phyloP scores from a whole-genome alignment of 768 basidiomycete species.

The Mycena galopus region DNA sequence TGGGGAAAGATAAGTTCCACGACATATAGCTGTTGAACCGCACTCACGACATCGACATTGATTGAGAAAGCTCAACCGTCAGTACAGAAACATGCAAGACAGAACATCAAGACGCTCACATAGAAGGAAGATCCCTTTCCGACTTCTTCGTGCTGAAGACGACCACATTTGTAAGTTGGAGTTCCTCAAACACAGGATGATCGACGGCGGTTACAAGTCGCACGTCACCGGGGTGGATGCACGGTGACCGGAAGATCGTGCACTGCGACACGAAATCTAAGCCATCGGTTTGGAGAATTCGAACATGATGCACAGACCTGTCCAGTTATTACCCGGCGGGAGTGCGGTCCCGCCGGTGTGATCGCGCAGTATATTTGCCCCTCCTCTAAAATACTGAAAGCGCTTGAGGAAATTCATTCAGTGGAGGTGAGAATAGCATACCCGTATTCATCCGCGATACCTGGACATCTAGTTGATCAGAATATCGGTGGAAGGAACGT shows the following conservation, averaged over 20 bases:
- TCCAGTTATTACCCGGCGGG: slow-evolving; percentile 29
- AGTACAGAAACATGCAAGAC: neutral
- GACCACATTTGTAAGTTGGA: slow-evolving; percentile 30
- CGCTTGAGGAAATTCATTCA: neutral
- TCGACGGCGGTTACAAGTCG: slow-evolving; percentile 35
- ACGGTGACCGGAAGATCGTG: slow-evolving; percentile 37
- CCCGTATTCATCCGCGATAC: slow-evolving; percentile 36
- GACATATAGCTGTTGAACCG: neutral
- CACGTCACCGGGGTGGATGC: slow-evolving; percentile 36
- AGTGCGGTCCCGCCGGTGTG: slow-evolving; percentile 16
- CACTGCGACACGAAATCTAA: slow-evolving; percentile 10
- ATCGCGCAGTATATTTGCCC: slow-evolving; percentile 37
- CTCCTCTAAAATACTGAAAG: slow-evolving; percentile 28
- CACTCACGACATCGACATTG: neutral
- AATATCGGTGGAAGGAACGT: neutral
- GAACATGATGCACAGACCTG: slow-evolving; percentile 7
- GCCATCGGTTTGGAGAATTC: neutral
- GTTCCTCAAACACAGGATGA: slow-evolving; percentile 25
- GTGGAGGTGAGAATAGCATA: neutral
- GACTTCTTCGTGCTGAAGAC: slow-evolving; percentile 32
- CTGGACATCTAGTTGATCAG: neutral
- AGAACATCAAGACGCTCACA: slow-evolving; percentile 10
- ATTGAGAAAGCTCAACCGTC: neutral
- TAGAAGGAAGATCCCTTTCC: slow-evolving; percentile 31
- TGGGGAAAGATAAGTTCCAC: neutral